Base-by-base conservation (phyloP, 2,329 filamentous ascomycete genomes). In the Metarhizium guizhouense region DNA sequence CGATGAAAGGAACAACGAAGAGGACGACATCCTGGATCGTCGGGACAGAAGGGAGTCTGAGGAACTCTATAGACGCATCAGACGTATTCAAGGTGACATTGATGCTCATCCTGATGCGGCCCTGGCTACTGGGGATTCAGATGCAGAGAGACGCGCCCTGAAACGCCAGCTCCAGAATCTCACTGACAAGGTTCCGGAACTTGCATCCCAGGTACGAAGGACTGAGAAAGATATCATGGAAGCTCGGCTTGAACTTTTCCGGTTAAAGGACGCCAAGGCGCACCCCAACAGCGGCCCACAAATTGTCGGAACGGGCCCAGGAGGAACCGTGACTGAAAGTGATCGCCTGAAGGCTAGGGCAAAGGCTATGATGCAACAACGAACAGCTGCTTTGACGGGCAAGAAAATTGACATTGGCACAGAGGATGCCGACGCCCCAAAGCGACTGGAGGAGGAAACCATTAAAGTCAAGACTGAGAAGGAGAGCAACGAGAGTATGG, bases 331-430 rank as follows among this genome's bases (percentile, higher is more conserved):
- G 47, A 99, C 94, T 0, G 94, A 99, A 72, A 88, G 90, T 3
- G 94, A 99, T 72, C 85, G 93, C 54, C 82, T 97, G 62, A 97
- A 96, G 76, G 94, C 94, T 40, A 85, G 92, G 62, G 93, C 94
- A 36, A 95, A 92, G 74, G 93, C 93, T 43, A 95, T 96, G 85
- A 99, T 99, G 94, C 93, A 97, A 74, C 92, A 96, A 66, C 87
- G 94, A 57, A 92, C 94, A 62, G 94, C 94, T 55, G 93, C 94
- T 18, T 75, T 99, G 60, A 90, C 91, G 25, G 94, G 94, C 56
- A 90, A 87, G 70, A 91, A 92, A 67, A 75, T 86, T 50, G 84
- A 89, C 42, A 70, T 76, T 2, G 76, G 75, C 49, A 81, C 86
- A 58, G 89, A 95, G 61, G 87, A 92, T 60, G 79, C 81, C 30